Conservation (phyloP, 441 rosid species). For the Mallotus repandus region DNA sequence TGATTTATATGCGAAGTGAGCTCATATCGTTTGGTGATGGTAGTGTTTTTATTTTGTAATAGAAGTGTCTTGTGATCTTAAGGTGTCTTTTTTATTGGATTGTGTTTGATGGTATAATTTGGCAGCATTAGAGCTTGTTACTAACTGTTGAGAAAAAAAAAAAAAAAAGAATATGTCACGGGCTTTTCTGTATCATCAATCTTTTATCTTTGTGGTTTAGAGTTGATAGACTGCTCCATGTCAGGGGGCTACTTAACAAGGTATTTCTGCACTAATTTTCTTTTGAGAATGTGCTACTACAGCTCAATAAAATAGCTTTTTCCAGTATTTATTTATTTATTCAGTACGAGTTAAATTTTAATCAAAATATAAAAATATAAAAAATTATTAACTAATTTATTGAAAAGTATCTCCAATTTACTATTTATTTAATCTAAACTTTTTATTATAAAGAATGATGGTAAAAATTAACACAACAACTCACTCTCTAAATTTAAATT, state of each 20-base stretch:
- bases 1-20: neutral
- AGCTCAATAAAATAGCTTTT: neutral
- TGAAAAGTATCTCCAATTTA: no score
- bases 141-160: neutral
- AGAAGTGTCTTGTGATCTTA: neutral
- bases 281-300: neutral
- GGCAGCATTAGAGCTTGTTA: neutral
- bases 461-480: no score
- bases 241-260: neutral
- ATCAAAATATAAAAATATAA: no score
- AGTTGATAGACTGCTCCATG: neutral
- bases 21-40: no score
- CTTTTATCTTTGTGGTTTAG: neutral
- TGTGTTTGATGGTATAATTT: neutral
- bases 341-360: no score
- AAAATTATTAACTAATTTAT: no score
- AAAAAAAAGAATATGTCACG: neutral
- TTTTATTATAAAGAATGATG: no score
- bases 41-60: neutral
- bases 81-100: neutral
- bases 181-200: neutral
- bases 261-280: no score
- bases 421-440: no score
- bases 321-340: no score
- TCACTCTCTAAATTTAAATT: no score